Percentiles rank a stretch among this genome's conserved stretches.
Conservation (phyloP, 2,329 filamentous ascomycete genomes). For the Juglanconis juglandina region DNA sequence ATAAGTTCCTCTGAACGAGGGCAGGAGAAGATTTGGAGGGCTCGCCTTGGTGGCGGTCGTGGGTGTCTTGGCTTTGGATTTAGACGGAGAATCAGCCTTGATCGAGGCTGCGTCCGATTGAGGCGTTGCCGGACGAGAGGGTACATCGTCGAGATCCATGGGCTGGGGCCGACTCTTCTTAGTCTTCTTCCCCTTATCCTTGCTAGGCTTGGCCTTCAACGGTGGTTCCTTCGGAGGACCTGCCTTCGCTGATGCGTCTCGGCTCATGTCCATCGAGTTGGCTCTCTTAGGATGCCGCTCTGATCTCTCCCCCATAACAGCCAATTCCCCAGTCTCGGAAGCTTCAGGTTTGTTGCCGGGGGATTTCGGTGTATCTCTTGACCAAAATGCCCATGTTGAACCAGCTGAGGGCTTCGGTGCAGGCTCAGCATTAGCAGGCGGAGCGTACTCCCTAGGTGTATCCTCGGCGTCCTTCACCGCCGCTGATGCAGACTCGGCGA, state of each 20-base stretch:
- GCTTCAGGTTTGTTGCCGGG: constrained; percentile 26
- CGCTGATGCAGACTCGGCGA: constrained; percentile 16
- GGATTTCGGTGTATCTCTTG: constrained; percentile 48
- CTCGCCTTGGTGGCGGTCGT: constrained; percentile 35
- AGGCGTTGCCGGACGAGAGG: constrained; percentile 33
- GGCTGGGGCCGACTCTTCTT: constrained; percentile 47
- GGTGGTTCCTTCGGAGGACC: constrained; percentile 34
- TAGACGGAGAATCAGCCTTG: constrained; percentile 24
- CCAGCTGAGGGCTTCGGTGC: constrained; percentile 45
- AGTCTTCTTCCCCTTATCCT: constrained; percentile 29
- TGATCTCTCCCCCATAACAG: constrained; percentile 55
- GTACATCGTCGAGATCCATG: constrained; percentile 42
- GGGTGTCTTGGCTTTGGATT: constrained; percentile 40
- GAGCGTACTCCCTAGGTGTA: constrained; percentile 41
- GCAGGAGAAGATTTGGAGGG: constrained; percentile 63
- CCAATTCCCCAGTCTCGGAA: constrained; percentile 49
- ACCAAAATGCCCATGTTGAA: constrained; percentile 82
- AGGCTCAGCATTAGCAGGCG: constrained; percentile 28
- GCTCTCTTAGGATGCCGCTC: constrained; percentile 52
- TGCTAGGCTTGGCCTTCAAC: constrained; percentile 27
- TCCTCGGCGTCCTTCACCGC: constrained; percentile 34
- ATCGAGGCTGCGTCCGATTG: constrained; percentile 27
- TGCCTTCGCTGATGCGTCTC: background rate
- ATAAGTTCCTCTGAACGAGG: constrained; percentile 68
- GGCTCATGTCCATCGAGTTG: constrained; percentile 39